A percentile compares a stretch with the other conserved stretches of the same genome.
These are phyloP conservation scores for Besnoitia besnoiti DNA, from an alignment of 169 alveolate species.

Conservation along the genomic window DNA sequence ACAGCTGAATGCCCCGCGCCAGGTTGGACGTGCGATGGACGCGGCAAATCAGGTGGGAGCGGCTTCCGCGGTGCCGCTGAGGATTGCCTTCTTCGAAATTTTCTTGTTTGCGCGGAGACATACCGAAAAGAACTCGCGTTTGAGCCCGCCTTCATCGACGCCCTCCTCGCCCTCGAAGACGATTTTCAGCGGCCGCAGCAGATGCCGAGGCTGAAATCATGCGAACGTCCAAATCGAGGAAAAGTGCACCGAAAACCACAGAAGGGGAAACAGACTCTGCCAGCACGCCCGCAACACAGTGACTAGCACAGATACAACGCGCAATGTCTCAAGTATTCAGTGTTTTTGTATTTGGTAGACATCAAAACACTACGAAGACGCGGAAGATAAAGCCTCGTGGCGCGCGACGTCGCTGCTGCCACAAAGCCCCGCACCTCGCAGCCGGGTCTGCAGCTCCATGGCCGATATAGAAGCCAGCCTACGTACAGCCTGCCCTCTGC, in stretches of 20 bases:
- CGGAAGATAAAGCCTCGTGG: no score
- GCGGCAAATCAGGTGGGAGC: not conserved
- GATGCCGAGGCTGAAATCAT: not conserved
- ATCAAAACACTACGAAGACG: no score
- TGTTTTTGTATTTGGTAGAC: no score
- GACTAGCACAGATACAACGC: no score
- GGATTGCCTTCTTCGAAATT: not conserved
- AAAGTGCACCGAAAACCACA: not conserved
- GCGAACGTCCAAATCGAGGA: not conserved
- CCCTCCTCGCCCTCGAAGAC: slow-evolving; percentile 89
- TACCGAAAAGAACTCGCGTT: slow-evolving; percentile 87
- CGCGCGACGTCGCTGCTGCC: no score
- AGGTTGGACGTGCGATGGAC: not conserved
- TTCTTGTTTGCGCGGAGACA: slow-evolving; percentile 30
- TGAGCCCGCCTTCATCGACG: slow-evolving; percentile 93
- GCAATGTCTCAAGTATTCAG: no score
- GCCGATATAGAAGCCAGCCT: no score
- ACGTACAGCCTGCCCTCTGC: no score
- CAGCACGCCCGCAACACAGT: no score
- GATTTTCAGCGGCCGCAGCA: slow-evolving; percentile 52
- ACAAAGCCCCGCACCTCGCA: no score
- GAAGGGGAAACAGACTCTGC: not conserved
- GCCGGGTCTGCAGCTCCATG: no score
- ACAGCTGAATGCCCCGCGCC: not conserved
- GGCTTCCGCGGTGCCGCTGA: not conserved